Conservation (phyloP, 148 eudicot species). For the Polygonum maritimum region DNA sequence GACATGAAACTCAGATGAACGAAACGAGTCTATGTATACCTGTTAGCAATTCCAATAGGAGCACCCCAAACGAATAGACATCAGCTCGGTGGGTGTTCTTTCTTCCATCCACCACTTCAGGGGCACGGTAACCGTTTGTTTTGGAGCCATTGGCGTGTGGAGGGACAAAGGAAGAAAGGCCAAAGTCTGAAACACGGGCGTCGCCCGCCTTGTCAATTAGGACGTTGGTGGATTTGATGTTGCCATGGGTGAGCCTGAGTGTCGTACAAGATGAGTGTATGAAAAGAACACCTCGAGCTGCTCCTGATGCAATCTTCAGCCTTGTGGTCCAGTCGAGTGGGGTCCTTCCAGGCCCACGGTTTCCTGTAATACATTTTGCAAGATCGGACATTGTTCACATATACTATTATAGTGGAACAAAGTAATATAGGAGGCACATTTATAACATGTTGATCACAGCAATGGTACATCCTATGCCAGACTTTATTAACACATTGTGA, state of each 20-base stretch:
- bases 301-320: slow-evolving; percentile 74
- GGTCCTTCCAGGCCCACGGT: slow-evolving; percentile 87
- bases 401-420: too few relatives aligned
- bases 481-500: not conserved
- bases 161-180: slow-evolving; percentile 31
- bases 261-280: slow-evolving; percentile 60
- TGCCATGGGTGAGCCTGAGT: slow-evolving; percentile 79
- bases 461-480: not conserved
- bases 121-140: slow-evolving; percentile 58
- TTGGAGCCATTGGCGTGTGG: not conserved
- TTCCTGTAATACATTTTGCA: slow-evolving; percentile 27
- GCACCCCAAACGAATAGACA: slow-evolving; percentile 80
- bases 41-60: slow-evolving; percentile 67
- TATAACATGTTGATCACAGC: not conserved
- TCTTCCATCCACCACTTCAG: slow-evolving; percentile 58
- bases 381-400: not conserved
- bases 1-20: not conserved
- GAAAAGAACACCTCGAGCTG: slow-evolving; percentile 77
- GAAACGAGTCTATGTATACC: slow-evolving; percentile 18
- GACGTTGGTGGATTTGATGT: slow-evolving; percentile 74
- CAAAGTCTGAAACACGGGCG: slow-evolving; percentile 83
- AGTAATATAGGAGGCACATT: not conserved
- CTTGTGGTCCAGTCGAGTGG: slow-evolving; percentile 97
- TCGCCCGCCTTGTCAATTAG: slow-evolving; percentile 73
- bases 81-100: slow-evolving; percentile 76